These are phyloP conservation scores for Hawksworthiomyces lignivorus DNA, from an alignment of 2,329 filamentous ascomycete species.

Conservation along the genomic window DNA sequence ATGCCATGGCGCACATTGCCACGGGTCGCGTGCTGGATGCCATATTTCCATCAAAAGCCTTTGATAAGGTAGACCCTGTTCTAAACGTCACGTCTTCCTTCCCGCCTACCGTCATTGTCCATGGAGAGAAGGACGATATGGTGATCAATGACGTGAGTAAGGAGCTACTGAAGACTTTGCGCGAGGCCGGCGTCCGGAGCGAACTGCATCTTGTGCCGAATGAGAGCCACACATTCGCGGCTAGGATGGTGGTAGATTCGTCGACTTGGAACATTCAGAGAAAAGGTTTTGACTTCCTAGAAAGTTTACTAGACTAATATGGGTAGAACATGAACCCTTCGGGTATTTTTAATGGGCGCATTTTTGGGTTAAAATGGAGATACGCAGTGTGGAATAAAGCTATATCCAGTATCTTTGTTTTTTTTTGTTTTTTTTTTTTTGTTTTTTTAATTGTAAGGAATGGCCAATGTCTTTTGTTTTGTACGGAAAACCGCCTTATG, in stretches of 20 bases:
- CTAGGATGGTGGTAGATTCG: background rate
- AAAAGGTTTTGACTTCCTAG: constrained; percentile 1
- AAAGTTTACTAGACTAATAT: too few species aligned
- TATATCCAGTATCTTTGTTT: too few species aligned
- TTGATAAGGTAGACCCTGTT: background rate
- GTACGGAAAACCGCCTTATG: too few species aligned
- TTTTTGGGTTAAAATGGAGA: too few species aligned
- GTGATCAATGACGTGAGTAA: background rate
- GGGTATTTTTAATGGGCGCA: too few species aligned
- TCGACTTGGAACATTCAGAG: background rate
- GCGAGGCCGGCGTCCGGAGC: background rate
- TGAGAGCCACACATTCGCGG: background rate
- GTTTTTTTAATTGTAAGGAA: too few species aligned
- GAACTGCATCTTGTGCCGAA: background rate
- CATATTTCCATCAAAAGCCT: background rate
- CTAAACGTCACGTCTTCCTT: background rate
- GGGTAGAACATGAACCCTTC: too few species aligned
- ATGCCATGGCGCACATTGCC: background rate
- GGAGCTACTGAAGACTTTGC: background rate
- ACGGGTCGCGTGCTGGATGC: background rate
- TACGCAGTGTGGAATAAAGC: too few species aligned
- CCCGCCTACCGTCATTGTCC: background rate
- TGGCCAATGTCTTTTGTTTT: too few species aligned
- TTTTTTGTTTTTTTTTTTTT: too few species aligned
- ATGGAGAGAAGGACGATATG: background rate